These are phyloP conservation scores for Diaporthe sp. DNA, from an alignment of 2,329 filamentous ascomycete species.

Conservation along the genomic window DNA sequence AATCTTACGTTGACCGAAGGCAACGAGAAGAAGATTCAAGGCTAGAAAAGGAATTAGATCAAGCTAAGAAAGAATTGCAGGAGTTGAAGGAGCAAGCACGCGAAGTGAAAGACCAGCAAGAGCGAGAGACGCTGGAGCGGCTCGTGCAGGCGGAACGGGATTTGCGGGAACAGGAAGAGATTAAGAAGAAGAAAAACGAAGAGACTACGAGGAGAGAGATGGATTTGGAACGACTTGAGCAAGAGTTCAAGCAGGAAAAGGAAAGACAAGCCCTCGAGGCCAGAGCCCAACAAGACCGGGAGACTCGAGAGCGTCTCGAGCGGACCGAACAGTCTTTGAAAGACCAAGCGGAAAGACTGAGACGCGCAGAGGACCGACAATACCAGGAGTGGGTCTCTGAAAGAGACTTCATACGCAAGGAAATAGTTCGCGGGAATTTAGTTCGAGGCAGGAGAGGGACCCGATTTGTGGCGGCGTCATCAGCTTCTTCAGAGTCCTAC, in stretches of 20 bases:
- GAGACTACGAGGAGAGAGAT: neutral
- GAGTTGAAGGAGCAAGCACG: neutral
- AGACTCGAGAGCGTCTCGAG: constrained; percentile 8
- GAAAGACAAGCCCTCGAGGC: neutral
- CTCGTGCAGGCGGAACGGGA: neutral
- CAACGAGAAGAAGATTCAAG: neutral
- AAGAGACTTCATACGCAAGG: neutral
- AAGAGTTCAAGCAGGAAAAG: neutral
- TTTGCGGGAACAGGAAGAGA: neutral
- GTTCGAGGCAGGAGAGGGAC: neutral
- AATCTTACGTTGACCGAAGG: neutral
- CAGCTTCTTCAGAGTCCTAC: neutral
- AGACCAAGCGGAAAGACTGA: neutral
- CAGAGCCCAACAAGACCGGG: neutral
- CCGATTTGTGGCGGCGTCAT: neutral
- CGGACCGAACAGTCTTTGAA: neutral
- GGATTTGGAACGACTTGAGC: neutral
- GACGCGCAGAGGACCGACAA: neutral
- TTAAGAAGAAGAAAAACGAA: neutral
- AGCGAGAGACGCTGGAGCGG: neutral
- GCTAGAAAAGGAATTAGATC: neutral
- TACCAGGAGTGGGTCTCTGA: neutral
- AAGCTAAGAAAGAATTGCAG: neutral
- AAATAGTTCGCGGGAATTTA: neutral
- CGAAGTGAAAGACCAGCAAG: neutral